These are phyloP conservation scores for Pseudogymnoascus sp. DNA, from an alignment of 2,329 filamentous ascomycete species.

Conservation along the genomic window DNA sequence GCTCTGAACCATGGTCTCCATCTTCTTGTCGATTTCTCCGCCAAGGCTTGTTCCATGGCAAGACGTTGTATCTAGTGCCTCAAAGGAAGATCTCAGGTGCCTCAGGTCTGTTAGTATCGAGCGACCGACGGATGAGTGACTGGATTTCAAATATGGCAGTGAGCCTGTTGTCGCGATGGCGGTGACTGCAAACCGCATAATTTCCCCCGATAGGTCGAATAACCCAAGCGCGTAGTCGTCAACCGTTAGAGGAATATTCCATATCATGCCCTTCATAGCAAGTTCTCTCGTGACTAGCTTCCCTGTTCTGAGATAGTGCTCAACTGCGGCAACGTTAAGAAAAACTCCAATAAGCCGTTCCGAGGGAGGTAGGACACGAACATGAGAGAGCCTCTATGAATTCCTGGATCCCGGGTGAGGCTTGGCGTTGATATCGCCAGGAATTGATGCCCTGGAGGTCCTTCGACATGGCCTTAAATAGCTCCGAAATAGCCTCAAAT, in stretches of 20 bases:
- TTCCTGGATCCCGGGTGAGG: constrained; percentile 80
- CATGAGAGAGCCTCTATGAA: constrained; percentile 84
- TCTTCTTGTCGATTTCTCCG: constrained; percentile 67
- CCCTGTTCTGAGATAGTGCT: constrained; percentile 77
- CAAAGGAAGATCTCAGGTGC: constrained; percentile 66
- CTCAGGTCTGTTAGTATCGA: constrained; percentile 77
- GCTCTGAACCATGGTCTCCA: constrained; percentile 76
- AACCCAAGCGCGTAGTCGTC: constrained; percentile 87
- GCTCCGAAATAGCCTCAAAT: constrained; percentile 60
- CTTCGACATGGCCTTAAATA: constrained; percentile 59
- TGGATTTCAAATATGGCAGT: constrained; percentile 33
- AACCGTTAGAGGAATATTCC: constrained; percentile 58
- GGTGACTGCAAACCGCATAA: constrained; percentile 95
- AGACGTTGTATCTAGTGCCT: constrained; percentile 55
- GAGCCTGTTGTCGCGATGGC: constrained; percentile 62
- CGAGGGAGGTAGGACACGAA: not conserved
- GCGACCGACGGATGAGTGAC: constrained; percentile 31
- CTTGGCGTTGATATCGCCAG: constrained; percentile 70
- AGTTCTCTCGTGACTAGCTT: constrained; percentile 62
- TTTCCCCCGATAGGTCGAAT: constrained; percentile 88
- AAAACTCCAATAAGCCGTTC: not conserved
- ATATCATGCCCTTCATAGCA: constrained; percentile 40
- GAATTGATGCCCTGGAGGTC: constrained; percentile 76
- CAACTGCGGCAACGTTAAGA: constrained; percentile 35
- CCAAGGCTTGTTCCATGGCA: constrained; percentile 46